A percentile compares a stretch with the other conserved stretches of the same genome.
Conservation (phyloP, 257 asterid species). For the Solanum habrochaites region DNA sequence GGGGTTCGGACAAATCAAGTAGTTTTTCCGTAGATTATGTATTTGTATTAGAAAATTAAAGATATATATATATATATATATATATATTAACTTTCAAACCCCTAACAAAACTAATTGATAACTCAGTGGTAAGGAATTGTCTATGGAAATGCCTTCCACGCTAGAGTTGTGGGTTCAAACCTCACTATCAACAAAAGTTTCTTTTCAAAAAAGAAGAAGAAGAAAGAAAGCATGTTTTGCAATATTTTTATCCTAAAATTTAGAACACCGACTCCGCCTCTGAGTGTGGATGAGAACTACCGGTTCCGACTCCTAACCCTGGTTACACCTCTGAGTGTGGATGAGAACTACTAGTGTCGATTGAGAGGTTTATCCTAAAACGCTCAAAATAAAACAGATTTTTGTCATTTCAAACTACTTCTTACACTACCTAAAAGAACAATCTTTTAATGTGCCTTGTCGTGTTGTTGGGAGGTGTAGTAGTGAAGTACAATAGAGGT, state of each 20-base stretch:
- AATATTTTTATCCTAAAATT: too few relatives aligned
- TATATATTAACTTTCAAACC: neutral
- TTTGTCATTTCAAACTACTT: neutral
- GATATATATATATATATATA: too few relatives aligned
- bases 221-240: too few relatives aligned
- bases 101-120: neutral
- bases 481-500: neutral
- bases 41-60: neutral
- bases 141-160: neutral
- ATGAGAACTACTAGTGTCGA: neutral
- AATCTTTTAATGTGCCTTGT: neutral
- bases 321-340: too few relatives aligned
- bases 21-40: neutral
- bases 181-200: neutral
- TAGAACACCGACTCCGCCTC: too few relatives aligned
- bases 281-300: too few relatives aligned
- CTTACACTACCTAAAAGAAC: neutral
- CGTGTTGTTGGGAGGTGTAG: neutral
- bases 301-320: too few relatives aligned
- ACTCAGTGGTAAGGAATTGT: neutral
- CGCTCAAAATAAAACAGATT: neutral
- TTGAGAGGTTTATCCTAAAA: neutral
- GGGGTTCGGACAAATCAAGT: neutral
- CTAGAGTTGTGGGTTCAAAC: neutral
- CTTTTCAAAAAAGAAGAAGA: too few relatives aligned